phyloP scores from a whole-genome alignment of 306 rosid species.

The Cicer yamashitae region DNA sequence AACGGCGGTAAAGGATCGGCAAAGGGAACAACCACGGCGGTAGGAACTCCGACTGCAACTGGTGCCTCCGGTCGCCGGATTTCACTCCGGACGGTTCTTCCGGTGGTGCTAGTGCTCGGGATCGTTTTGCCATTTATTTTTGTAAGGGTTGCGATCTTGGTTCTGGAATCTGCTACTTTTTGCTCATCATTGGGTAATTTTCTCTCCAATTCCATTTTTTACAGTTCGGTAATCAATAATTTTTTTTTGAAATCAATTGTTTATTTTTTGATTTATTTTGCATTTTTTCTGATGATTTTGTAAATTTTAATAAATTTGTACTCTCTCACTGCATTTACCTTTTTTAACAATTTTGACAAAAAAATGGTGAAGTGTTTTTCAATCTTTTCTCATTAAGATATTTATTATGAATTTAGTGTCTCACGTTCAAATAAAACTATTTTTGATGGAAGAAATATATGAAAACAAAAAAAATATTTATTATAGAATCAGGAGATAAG shows the following conservation, averaged over 20 bases:
- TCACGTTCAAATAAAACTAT: too few relatives aligned
- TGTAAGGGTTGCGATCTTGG: slow-evolving; percentile 69
- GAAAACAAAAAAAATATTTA: too few relatives aligned
- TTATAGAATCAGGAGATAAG: too few relatives aligned
- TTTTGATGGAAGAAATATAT: too few relatives aligned
- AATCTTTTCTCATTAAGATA: too few relatives aligned
- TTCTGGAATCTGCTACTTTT: slow-evolving; percentile 77
- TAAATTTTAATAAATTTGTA: too few relatives aligned
- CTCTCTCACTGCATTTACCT: slow-evolving; percentile 5
- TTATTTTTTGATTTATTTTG: neutral
- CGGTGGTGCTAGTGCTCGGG: slow-evolving; percentile 61
- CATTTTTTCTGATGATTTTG: neutral
- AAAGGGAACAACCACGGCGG: slow-evolving; percentile 43
- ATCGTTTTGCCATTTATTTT: slow-evolving; percentile 72
- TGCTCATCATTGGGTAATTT: slow-evolving; percentile 70
- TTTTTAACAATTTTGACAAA: neutral
- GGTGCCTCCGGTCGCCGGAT: slow-evolving; percentile 60
- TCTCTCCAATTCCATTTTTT: neutral
- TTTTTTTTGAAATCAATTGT: neutral
- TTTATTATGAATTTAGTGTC: too few relatives aligned
- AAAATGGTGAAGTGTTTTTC: too few relatives aligned
- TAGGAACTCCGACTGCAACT: neutral
- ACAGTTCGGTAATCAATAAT: neutral
- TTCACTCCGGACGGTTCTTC: slow-evolving; percentile 58
- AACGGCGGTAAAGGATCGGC: slow-evolving; percentile 55